A percentile compares a stretch with the other conserved stretches of the same genome.
phyloP scores from a whole-genome alignment of 306 rosid genomes.

The Corylus avellana region DNA sequence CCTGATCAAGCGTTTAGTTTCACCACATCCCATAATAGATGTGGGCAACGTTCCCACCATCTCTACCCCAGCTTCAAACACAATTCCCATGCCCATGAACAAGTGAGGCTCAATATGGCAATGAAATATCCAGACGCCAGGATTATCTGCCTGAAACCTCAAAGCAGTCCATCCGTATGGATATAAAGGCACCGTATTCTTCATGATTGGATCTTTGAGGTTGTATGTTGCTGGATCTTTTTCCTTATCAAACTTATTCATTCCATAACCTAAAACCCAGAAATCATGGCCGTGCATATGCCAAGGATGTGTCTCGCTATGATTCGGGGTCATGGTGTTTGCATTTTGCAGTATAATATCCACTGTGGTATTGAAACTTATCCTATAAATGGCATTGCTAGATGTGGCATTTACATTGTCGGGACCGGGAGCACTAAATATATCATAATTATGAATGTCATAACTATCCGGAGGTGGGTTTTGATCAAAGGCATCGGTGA shows the following conservation, averaged over 20 bases:
- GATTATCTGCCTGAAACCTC: constrained; percentile 22
- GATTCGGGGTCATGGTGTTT: background rate
- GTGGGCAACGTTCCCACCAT: no score
- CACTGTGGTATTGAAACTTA: constrained; percentile 23
- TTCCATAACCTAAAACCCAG: constrained; percentile 23
- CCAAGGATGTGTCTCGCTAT: constrained; percentile 26
- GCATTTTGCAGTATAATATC: constrained; percentile 28
- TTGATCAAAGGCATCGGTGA: constrained; percentile 16
- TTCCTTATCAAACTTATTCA: background rate
- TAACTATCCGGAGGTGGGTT: constrained; percentile 19
- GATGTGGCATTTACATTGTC: constrained; percentile 15
- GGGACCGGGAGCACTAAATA: background rate
- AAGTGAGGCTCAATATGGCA: constrained; percentile 32
- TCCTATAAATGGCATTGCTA: constrained; percentile 17
- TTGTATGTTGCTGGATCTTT: constrained; percentile 7
- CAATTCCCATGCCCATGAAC: constrained; percentile 20
- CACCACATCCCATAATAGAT: no score
- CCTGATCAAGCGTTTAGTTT: no score
- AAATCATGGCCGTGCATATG: constrained; percentile 28
- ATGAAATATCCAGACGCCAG: constrained; percentile 26
- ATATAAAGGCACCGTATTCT: constrained; percentile 23
- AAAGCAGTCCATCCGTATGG: constrained; percentile 31
- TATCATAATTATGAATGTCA: constrained; percentile 12
- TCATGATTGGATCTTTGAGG: constrained; percentile 15
- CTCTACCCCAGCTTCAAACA: constrained; percentile 14